Base-by-base conservation (phyloP, 192 early-diverging fungal genomes). In the Podila minutissima region DNA sequence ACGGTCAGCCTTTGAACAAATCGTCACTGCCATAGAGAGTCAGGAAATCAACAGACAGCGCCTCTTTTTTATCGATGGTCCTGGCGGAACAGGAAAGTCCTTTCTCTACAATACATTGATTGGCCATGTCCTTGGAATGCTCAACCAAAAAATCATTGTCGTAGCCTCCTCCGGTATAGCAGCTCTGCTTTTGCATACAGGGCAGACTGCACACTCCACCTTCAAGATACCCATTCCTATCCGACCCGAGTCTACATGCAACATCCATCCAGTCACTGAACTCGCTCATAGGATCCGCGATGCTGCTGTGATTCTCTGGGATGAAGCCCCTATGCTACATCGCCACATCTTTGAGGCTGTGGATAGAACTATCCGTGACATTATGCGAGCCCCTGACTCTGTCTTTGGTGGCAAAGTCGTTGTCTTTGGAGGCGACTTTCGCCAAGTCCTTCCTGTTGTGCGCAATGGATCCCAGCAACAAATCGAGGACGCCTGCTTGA, bases 81-180 rank as follows among this genome's bases (percentile, higher is more conserved):
- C 77, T n/a, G 64, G 70, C 24, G 75, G 67, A 7, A 70, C 53
- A 10, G 67, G 68, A 61, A 83, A 75, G 51, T 73, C 78, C 0
- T 82, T 74, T 69, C 37, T 82, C 7, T 83, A 70, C 61, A 81
- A 66, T 38, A 59, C 58, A 2, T 22, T 85, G 9, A 64, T 85
- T 13, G 41, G 59, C 0, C 32, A 74, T 11, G 20, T 75, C 13
- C 7, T 17, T 9, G 29, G 7, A 57, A 9, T 35, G 1, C 33
- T 33, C 33, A 33, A 33, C 33, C 5, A 62, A 13, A 51, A 69
- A 15, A 50, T 72, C 1, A 48, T 83, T 32, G 69, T 69, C n/a
- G 57, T 74, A 10, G 84, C 84, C 1, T 72, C 76, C 8, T 78
- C 71, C 7, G 72, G 74, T n/a, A 83, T 74, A 37, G 71, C 82